Percentiles rank a stretch among this genome's conserved stretches.
These are phyloP conservation scores for Pseudoperonospora humuli DNA, from an alignment of 352 stramenopile genomes.

Conservation along the genomic window DNA sequence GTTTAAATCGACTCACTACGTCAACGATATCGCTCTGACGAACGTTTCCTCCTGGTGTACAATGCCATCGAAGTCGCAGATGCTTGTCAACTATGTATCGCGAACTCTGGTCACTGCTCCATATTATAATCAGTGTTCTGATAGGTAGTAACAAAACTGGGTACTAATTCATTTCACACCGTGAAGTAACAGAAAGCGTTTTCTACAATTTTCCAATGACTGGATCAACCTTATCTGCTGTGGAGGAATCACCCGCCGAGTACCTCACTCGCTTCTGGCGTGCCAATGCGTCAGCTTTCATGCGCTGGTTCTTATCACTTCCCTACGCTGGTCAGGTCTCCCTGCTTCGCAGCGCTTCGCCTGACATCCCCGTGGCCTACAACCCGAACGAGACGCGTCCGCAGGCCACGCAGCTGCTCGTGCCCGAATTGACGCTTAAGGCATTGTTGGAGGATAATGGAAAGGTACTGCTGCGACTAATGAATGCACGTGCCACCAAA, in stretches of 20 bases:
- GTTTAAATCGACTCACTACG: too few species aligned
- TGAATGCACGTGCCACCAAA: conserved; percentile 66
- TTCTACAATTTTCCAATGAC: too few species aligned
- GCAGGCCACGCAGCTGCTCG: conserved; percentile 58
- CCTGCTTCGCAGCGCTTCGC: conserved; percentile 69
- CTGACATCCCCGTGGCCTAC: conserved; percentile 65
- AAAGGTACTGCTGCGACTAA: conserved; percentile 65
- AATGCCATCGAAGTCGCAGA: too few species aligned
- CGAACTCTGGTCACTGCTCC: too few species aligned
- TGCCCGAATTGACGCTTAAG: conserved; percentile 65
- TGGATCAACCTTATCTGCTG: too few species aligned
- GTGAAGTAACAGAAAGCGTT: too few species aligned
- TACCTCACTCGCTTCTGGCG: conserved; percentile 74
- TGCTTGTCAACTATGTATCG: too few species aligned
- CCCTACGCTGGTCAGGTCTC: conserved; percentile 70
- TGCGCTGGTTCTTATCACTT: conserved; percentile 78
- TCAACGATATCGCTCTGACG: too few species aligned
- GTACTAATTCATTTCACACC: too few species aligned
- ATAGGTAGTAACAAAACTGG: too few species aligned
- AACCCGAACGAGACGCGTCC: conserved; percentile 33
- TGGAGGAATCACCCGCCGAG: conserved; percentile 28
- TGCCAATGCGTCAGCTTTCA: conserved; percentile 64
- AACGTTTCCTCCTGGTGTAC: too few species aligned
- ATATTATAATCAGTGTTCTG: too few species aligned
- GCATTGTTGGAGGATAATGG: conserved; percentile 72